Base-by-base conservation (phyloP, 2,329 filamentous ascomycete genomes). In the Ophiosphaerella narmari region DNA sequence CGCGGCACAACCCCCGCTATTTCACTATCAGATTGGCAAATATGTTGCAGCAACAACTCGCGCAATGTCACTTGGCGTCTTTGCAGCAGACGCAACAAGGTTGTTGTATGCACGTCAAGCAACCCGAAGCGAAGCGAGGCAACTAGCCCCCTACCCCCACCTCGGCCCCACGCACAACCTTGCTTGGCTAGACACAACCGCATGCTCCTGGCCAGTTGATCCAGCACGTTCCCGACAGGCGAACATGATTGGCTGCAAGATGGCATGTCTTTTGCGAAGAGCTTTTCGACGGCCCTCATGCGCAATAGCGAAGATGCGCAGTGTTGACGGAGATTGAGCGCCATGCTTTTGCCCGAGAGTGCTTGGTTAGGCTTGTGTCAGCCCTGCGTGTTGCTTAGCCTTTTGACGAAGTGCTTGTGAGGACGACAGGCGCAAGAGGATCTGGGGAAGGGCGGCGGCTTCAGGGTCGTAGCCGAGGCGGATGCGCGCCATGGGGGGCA, bases 321-420 rank as follows among this genome's bases (percentile, higher is more conserved):
- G 33, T 4, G 13, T 29, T 24, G 33, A 45, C 46, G 40, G 41
- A n/a, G 31, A 37, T 39, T 29, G 13, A 43, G 32, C 34, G 55
- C 46, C 52, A 51, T 48, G 49, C 44, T 32, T 29, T 29, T 43
- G 41, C 12, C 36, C 14, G 37, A 32, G 18, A 26, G 43, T 51
- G 54, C 56, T 59, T 59, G 43, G 43, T 29, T 8, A 26, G 50
- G 61, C 59, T 63, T 65, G 57, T 60, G 35, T 29, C 26, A 49
- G 57, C 55, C 52, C 32, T 16, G 23, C 16, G 7, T 33, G 47
- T 37, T 37, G 39, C 58, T 62, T 63, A 43, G 54, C 52, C 14
- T 39, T 29, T 9, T 31, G 13, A 9, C 23, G 4, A 7, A 7
- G 38, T 8, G 23, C 38, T 40, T 40, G 23, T 11, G 26, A 29